Evolutionary conservation across 306 rosid genomes (phyloP).

Genomic region (Quercus aquifolioides): DNA sequence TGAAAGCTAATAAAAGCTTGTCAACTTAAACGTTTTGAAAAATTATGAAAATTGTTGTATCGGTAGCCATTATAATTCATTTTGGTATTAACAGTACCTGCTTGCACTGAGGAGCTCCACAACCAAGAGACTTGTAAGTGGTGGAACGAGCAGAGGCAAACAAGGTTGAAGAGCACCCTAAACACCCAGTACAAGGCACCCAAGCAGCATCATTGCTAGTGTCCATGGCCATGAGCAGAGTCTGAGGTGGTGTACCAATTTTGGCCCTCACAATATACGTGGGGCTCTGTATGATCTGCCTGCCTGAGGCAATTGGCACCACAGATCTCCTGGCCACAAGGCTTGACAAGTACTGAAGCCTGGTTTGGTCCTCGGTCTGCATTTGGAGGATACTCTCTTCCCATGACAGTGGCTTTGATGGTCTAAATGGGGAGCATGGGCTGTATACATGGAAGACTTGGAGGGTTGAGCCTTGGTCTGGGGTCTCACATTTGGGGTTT

Average conservation of each 20-base stretch:
- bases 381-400: conserved; percentile 62
- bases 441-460: conserved; percentile 62
- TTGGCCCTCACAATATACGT: conserved; percentile 64
- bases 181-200: conserved; percentile 78
- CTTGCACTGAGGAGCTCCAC: conserved; percentile 63
- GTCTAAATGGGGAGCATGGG: conserved; percentile 71
- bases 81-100: conserved; percentile 44
- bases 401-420: conserved; percentile 61
- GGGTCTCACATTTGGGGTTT: conserved; percentile 36
- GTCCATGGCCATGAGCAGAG: conserved; percentile 74
- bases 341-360: conserved; percentile 58
- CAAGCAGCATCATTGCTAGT: conserved; percentile 88
- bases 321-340: conserved; percentile 50
- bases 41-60: too few relatives aligned
- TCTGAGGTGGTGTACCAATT: conserved; percentile 83
- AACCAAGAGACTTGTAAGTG: conserved; percentile 39
- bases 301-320: conserved; percentile 76
- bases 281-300: conserved; percentile 81
- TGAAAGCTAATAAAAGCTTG: too few relatives aligned
- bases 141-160: conserved; percentile 55
- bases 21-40: too few relatives aligned
- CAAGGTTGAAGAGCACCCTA: conserved; percentile 55
- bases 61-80: too few relatives aligned
- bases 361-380: conserved; percentile 54
- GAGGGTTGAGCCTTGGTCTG: conserved; percentile 61